A percentile compares a stretch with the other conserved stretches of the same genome.
Conservation (phyloP, 2,329 filamentous ascomycete species). For the Blastomyces percursus region DNA sequence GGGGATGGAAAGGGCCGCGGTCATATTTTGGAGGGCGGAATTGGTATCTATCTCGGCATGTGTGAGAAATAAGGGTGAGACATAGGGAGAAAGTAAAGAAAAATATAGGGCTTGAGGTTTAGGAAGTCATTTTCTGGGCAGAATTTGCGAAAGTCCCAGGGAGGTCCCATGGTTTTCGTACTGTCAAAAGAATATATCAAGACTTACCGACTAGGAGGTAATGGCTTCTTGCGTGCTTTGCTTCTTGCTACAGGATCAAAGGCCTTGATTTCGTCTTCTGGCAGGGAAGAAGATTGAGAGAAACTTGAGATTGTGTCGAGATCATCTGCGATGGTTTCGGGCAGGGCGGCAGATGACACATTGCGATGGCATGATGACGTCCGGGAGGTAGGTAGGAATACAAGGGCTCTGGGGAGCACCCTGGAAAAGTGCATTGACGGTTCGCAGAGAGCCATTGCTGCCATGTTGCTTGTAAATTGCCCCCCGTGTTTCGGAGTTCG, state of each 20-base stretch:
- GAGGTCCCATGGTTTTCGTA: neutral
- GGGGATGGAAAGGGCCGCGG: constrained; percentile 82
- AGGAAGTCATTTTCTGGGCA: neutral
- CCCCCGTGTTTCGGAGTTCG: neutral
- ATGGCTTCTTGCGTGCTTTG: constrained; percentile 32
- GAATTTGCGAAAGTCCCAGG: neutral
- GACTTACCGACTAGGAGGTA: constrained; percentile 45
- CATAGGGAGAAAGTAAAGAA: neutral
- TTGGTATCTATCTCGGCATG: constrained; percentile 60
- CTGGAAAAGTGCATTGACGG: constrained; percentile 30
- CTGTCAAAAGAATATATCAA: neutral
- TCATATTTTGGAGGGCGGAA: constrained; percentile 92
- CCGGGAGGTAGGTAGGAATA: constrained; percentile 23
- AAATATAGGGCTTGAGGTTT: neutral
- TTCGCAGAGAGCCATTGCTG: constrained; percentile 32
- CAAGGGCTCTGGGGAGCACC: constrained; percentile 28
- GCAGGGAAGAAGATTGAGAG: constrained; percentile 20
- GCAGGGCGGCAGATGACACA: constrained; percentile 32
- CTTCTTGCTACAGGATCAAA: constrained; percentile 43
- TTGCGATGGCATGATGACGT: constrained; percentile 33
- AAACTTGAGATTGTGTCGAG: constrained; percentile 36
- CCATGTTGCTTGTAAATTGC: neutral
- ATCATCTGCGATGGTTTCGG: constrained; percentile 37
- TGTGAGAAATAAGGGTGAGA: neutral
- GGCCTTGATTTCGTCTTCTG: constrained; percentile 33